Percentiles rank a stretch among this genome's conserved stretches.
phyloP scores from a whole-genome alignment of 108 stramenopile genomes.

The Cyclotella baltica region DNA sequence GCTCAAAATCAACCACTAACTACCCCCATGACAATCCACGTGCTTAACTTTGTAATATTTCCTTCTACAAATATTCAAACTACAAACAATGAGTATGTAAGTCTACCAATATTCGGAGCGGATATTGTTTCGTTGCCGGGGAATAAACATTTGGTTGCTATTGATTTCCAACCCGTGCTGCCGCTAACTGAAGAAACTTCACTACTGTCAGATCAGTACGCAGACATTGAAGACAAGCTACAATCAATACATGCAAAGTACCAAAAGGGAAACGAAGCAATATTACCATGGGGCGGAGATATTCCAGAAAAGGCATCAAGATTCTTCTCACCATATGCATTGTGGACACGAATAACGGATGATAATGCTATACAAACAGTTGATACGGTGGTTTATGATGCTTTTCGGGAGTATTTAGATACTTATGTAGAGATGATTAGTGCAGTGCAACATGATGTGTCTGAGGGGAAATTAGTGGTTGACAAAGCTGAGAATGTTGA shows the following conservation, averaged over 20 bases:
- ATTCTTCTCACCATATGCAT: constrained; percentile 78
- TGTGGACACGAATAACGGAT: constrained; percentile 77
- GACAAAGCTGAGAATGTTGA: constrained; percentile 7
- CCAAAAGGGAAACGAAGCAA: constrained; percentile 24
- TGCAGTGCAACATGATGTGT: constrained; percentile 28
- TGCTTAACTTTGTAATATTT: constrained; percentile 81
- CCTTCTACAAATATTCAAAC: constrained; percentile 47
- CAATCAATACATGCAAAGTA: constrained; percentile 52
- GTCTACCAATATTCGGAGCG: constrained; percentile 77
- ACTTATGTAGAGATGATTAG: constrained; percentile 65
- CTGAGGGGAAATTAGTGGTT: constrained; percentile 10
- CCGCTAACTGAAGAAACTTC: constrained; percentile 16
- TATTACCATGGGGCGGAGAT: constrained; percentile 83
- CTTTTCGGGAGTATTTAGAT: constrained; percentile 73
- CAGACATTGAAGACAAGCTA: constrained; percentile 48
- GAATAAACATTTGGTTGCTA: constrained; percentile 64
- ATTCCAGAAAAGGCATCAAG: constrained; percentile 69
- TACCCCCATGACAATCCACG: constrained; percentile 68
- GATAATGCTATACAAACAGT: constrained; percentile 54
- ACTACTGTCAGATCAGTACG: constrained; percentile 38
- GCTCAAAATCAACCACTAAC: constrained; percentile 18
- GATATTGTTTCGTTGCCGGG: constrained; percentile 87
- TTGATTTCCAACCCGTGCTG: constrained; percentile 78
- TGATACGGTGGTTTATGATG: constrained; percentile 57
- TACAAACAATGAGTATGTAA: constrained; percentile 11